Evolutionary conservation across 2,329 filamentous ascomycete genomes (phyloP), one percentile per base, ranked within the genome.

Genomic region (Xylariaceae sp.): DNA sequence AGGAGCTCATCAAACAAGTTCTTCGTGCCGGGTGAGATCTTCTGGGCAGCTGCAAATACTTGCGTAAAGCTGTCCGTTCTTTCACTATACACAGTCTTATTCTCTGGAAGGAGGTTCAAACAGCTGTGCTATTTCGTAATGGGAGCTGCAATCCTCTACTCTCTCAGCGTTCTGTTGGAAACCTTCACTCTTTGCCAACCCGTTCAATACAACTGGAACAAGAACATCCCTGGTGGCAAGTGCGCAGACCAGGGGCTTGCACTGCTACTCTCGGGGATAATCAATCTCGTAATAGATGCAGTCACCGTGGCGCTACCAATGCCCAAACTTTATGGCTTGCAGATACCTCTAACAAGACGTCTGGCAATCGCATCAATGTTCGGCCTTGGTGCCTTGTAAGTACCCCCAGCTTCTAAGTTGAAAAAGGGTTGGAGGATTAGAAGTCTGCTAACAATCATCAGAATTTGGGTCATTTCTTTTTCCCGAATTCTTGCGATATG

Each of bases 31-130:
- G n/a, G n/a, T n/a, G n/a, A n/a, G n/a, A n/a, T 45, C 36, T 33
- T 52, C 14, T 54, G 49, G 52, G 49, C 40, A 5, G 49, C 47
- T 4, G 49, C 49, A 16, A 54, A 54, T 22, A 48, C 47, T 3
- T 22, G 37, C 21, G 49, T 52, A 16, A 54, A 52, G 35, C 36
- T 52, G 11, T 54, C 49, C 14, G 52, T 54, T 5, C 33, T 52
- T 4, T 52, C 52, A 12, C 22, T 54, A n/a, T 52, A 54, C 22
- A 54, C 40, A 8, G 37, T 17, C 16, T 6, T 55, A 6, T 55
- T 55, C 22, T 47, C 47, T 2, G 20, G 4, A 6, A 47, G 20
- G 6, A 40, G 2, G 10, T 49, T 51, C 14, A 3, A 4, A 10
- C 22, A 35, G 5, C 25, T 47, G 4, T 53, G 46, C 23, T 45